Conservation (phyloP, 179 eudicot species). For the Silene vulgaris region DNA sequence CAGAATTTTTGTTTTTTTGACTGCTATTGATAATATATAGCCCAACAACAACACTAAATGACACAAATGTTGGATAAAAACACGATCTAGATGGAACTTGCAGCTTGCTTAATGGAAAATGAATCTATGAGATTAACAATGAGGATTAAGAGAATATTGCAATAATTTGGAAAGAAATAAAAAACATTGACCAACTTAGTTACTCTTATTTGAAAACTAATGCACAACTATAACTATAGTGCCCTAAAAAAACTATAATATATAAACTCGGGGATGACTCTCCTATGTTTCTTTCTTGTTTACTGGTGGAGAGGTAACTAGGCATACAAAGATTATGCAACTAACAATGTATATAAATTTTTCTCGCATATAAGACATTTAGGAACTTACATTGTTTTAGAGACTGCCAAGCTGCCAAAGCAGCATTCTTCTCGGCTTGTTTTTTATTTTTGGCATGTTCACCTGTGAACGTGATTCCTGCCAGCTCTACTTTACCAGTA, state of each 20-base stretch:
- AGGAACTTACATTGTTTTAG: conserved; percentile 63
- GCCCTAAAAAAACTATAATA: too few relatives aligned
- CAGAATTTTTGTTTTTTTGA: too few relatives aligned
- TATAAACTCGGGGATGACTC: background rate
- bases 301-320: background rate
- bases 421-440: conserved; percentile 92
- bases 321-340: background rate
- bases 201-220: background rate
- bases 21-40: background rate
- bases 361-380: background rate
- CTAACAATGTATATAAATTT: too few relatives aligned
- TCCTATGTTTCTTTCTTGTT: background rate
- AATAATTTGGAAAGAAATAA: background rate
- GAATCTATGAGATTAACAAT: background rate
- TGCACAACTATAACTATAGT: too few relatives aligned
- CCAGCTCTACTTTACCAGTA: conserved; percentile 71
- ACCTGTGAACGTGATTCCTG: conserved; percentile 71
- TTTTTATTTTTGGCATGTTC: conserved; percentile 87
- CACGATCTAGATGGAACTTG: background rate
- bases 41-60: background rate
- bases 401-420: conserved; percentile 82
- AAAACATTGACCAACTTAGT: background rate
- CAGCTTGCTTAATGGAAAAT: background rate
- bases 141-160: background rate
- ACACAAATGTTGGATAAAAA: background rate